Evolutionary conservation across 2,329 filamentous ascomycete species (phyloP).

Genomic region (Eutypella sp.): DNA sequence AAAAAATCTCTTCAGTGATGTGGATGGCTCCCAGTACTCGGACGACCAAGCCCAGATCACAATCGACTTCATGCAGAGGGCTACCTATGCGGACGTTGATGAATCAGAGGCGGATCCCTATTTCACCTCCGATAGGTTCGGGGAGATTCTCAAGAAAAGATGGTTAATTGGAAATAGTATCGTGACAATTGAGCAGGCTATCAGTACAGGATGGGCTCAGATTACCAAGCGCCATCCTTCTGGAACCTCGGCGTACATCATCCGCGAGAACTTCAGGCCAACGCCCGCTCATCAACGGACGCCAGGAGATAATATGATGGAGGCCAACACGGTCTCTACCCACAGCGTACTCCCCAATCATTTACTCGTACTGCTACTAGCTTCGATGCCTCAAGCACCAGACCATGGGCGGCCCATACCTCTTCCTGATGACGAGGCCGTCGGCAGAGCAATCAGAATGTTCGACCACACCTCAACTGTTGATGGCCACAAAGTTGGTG

Average conservation of each 20-base stretch:
- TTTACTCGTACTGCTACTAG: slow-evolving; percentile 64
- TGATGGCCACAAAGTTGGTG: slow-evolving; percentile 91
- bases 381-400: slow-evolving; percentile 53
- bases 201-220: slow-evolving; percentile 61
- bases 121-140: slow-evolving; percentile 62
- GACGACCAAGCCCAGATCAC: slow-evolving; percentile 94
- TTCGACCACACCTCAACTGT: slow-evolving; percentile 88
- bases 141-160: slow-evolving; percentile 60
- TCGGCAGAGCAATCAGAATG: slow-evolving; percentile 67
- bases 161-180: slow-evolving; percentile 73
- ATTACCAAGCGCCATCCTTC: slow-evolving; percentile 68
- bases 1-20: slow-evolving; percentile 76
- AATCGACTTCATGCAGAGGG: slow-evolving; percentile 89
- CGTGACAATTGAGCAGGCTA: slow-evolving; percentile 68
- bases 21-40: slow-evolving; percentile 65
- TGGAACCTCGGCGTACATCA: slow-evolving; percentile 55
- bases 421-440: slow-evolving; percentile 65
- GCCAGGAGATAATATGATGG: slow-evolving; percentile 43
- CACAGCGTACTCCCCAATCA: slow-evolving; percentile 68
- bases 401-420: slow-evolving; percentile 65
- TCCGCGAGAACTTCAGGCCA: slow-evolving; percentile 55
- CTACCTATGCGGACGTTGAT: slow-evolving; percentile 78
- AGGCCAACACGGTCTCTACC: slow-evolving; percentile 46
- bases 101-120: slow-evolving; percentile 63
- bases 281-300: slow-evolving; percentile 53